Conservation (phyloP, 495 filamentous ascomycete species). For the Neurospora sublineolata region DNA sequence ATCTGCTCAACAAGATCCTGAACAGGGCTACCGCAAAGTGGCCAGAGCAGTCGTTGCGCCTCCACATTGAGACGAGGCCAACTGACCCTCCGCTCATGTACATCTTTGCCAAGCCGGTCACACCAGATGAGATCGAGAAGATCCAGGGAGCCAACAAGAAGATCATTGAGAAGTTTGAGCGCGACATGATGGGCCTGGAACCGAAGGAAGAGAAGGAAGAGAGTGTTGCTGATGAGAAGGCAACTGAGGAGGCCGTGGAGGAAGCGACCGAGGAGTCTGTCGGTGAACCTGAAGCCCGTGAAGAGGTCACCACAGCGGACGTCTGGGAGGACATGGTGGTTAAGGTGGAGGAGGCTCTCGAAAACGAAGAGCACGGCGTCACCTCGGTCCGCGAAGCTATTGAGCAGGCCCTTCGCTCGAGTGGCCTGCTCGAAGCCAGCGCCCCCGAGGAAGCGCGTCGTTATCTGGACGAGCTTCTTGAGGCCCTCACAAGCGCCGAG, state of each 20-base stretch:
- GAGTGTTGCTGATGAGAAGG: background rate
- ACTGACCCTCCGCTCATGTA: constrained; percentile 59
- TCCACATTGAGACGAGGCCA: constrained; percentile 77
- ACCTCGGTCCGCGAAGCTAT: constrained; percentile 32
- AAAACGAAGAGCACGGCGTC: constrained; percentile 40
- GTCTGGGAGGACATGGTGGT: constrained; percentile 43
- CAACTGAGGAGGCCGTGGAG: constrained; percentile 2
- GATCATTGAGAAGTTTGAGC: constrained; percentile 57
- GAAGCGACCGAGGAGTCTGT: background rate
- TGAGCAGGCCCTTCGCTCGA: constrained; percentile 31
- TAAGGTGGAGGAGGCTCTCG: constrained; percentile 43
- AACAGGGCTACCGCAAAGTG: constrained; percentile 61
- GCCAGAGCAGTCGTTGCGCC: constrained; percentile 61
- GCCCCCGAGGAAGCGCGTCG: constrained; percentile 23
- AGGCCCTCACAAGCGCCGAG: constrained; percentile 23
- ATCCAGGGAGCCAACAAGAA: constrained; percentile 58
- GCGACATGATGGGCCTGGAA: constrained; percentile 42
- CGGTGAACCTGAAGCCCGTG: background rate
- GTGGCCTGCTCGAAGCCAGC: constrained; percentile 27
- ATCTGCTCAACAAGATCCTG: constrained; percentile 64
- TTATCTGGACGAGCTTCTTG: constrained; percentile 30
- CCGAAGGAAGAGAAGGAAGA: constrained; percentile 17
- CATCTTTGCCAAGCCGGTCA: constrained; percentile 78
- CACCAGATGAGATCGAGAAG: constrained; percentile 52
- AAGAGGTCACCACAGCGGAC: constrained; percentile 14